Percentiles rank a stretch among this genome's conserved stretches.
These are phyloP conservation scores for Furculomyces boomerangus DNA, from an alignment of 371 early-diverging fungal species.

Conservation along the genomic window DNA sequence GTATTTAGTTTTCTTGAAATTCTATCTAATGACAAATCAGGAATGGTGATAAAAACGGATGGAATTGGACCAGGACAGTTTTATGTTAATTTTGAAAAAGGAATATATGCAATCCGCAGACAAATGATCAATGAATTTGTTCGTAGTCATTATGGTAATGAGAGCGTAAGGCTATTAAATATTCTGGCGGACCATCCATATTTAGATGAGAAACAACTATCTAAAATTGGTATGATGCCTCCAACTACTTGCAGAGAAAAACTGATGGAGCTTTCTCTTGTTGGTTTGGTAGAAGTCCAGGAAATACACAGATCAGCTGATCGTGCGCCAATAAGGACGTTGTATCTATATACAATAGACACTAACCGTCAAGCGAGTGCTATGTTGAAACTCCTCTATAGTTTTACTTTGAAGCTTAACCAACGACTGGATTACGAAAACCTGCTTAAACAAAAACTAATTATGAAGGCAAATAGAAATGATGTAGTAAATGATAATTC, in stretches of 20 bases:
- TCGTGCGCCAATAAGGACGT: conserved; percentile 67
- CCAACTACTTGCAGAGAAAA: conserved; percentile 32
- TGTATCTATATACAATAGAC: conserved; percentile 65
- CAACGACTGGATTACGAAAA: conserved; percentile 45
- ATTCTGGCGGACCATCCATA: conserved; percentile 59
- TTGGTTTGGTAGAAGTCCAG: conserved; percentile 54
- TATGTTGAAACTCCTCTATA: conserved; percentile 39
- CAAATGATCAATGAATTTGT: conserved; percentile 44
- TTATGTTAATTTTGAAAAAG: conserved; percentile 37
- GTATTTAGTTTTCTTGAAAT: conserved; percentile 44
- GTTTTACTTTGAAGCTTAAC: conserved; percentile 44
- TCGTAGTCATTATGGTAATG: conserved; percentile 46
- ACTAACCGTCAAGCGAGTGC: conserved; percentile 37
- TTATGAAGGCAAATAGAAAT: conserved; percentile 55
- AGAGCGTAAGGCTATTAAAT: conserved; percentile 45
- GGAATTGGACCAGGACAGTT: conserved; percentile 57
- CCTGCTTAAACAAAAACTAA: conserved; percentile 30
- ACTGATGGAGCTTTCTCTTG: conserved; percentile 38
- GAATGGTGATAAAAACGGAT: conserved; percentile 47
- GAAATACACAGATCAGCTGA: conserved; percentile 78
- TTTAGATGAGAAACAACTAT: conserved; percentile 60
- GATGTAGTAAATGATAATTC: conserved; percentile 46
- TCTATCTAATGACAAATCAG: conserved; percentile 38
- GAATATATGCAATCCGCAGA: conserved; percentile 36
- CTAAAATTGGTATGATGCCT: conserved; percentile 57